Evolutionary conservation across 2,329 filamentous ascomycete genomes (phyloP).

Genomic region (Calonectria multiphialidica): DNA sequence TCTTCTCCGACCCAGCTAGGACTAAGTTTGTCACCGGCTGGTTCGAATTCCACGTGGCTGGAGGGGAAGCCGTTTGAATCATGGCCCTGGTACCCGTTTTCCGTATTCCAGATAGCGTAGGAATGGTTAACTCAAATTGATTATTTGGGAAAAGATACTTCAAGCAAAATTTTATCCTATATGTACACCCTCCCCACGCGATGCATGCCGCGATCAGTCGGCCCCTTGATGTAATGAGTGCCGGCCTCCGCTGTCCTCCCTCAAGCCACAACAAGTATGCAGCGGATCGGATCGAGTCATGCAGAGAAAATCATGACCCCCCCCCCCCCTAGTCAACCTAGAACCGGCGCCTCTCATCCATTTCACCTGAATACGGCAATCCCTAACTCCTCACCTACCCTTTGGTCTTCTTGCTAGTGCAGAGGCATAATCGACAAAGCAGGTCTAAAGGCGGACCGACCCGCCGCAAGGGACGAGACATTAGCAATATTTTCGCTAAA

Average conservation of each 20-base stretch:
- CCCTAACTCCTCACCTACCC: conserved; percentile 4
- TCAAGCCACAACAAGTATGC: not conserved
- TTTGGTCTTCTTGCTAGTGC: too few species aligned
- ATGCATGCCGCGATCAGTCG: not conserved
- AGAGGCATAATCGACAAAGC: not conserved
- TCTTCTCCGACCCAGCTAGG: conserved; percentile 27
- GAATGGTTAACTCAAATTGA: not conserved
- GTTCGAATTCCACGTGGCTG: conserved; percentile 36
- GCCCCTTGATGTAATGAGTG: not conserved
- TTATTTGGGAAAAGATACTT: not conserved
- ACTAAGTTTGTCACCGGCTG: conserved; percentile 38
- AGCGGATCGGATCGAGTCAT: not conserved
- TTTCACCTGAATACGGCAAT: not conserved
- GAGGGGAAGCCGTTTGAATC: conserved; percentile 27
- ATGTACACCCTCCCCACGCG: not conserved
- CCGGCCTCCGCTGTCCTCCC: not conserved
- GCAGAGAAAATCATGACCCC: not conserved
- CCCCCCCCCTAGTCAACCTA: not conserved
- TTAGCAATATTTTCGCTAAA: not conserved
- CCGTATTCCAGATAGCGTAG: not conserved
- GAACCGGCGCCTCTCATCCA: not conserved
- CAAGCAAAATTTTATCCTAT: not conserved
- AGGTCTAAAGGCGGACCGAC: conserved; percentile 8
- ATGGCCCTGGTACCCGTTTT: not conserved
- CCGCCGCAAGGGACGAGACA: not conserved